A percentile compares a stretch with the other conserved stretches of the same genome.
These are phyloP conservation scores for Apostasia ramifera DNA, from an alignment of 106 monocot genomes.

Conservation along the genomic window DNA sequence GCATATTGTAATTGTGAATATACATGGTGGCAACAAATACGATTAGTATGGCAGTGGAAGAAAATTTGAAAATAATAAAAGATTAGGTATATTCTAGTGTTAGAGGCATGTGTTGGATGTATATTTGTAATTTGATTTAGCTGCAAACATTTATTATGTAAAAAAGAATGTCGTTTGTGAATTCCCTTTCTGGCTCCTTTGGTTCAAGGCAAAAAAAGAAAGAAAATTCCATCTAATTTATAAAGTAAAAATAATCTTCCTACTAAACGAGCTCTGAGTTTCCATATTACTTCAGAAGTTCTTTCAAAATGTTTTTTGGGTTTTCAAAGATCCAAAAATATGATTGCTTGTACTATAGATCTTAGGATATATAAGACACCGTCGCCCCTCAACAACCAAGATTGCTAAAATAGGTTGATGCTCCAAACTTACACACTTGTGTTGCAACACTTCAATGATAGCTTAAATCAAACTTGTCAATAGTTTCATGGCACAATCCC, in stretches of 20 bases:
- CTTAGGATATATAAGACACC: too few relatives aligned
- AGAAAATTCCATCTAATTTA: too few relatives aligned
- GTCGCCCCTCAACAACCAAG: too few relatives aligned
- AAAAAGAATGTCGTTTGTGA: not conserved
- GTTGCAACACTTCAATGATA: too few relatives aligned
- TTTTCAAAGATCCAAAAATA: too few relatives aligned
- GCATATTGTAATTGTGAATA: not conserved
- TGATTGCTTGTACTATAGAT: too few relatives aligned
- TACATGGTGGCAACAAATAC: slow-evolving; percentile 7
- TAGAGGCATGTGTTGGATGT: slow-evolving; percentile 4
- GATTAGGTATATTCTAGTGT: not conserved
- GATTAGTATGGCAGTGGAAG: not conserved
- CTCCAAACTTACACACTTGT: too few relatives aligned
- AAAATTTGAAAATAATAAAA: not conserved
- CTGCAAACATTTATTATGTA: slow-evolving; percentile 1
- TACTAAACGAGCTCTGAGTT: not conserved
- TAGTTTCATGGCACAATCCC: too few relatives aligned
- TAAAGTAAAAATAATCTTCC: too few relatives aligned
- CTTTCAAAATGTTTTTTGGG: not conserved
- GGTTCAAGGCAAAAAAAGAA: not conserved
- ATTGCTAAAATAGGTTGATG: too few relatives aligned
- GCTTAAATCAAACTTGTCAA: too few relatives aligned
- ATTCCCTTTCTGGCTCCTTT: not conserved
- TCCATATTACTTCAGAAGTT: not conserved
- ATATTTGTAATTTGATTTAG: not conserved